Evolutionary conservation across 805 yeast species (phyloP).

Genomic region (Metschnikowia colocasiae): DNA sequence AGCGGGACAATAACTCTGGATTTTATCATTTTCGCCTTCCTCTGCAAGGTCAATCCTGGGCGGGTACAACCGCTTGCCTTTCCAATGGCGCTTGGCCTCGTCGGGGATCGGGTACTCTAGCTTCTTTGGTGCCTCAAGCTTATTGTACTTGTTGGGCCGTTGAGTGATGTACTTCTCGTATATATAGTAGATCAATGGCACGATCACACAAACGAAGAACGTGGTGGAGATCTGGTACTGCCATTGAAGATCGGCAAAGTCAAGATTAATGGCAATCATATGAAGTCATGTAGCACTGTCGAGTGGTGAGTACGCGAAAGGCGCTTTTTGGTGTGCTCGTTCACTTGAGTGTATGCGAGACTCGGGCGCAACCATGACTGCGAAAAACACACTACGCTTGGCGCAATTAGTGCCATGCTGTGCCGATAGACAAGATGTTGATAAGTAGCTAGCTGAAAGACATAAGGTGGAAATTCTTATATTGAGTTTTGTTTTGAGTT

Average conservation of each 20-base stretch:
- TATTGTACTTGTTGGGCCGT: constrained; percentile 39
- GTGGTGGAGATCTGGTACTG: constrained; percentile 45
- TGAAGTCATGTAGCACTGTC: constrained; percentile 1
- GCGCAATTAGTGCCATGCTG: background rate
- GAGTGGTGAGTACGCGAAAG: background rate
- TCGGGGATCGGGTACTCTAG: constrained; percentile 61
- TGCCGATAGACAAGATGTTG: background rate
- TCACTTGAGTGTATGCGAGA: background rate
- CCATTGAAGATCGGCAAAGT: constrained; percentile 40
- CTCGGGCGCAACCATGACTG: constrained; percentile 3
- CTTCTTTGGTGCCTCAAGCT: constrained; percentile 43
- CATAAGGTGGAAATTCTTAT: background rate
- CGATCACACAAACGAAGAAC: constrained; percentile 37
- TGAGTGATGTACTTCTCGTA: constrained; percentile 36
- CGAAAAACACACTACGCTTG: background rate
- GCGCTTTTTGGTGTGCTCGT: background rate
- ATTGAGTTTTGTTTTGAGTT: too few relatives aligned
- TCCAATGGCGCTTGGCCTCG: constrained; percentile 87
- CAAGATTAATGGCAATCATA: constrained; percentile 43
- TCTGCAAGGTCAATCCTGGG: constrained; percentile 50
- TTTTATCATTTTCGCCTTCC: constrained; percentile 58
- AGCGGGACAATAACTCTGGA: constrained; percentile 92
- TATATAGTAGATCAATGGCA: constrained; percentile 34
- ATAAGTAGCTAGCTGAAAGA: background rate
- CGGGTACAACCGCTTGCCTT: constrained; percentile 73